Percentiles rank a stretch among this genome's conserved stretches.
phyloP scores from a whole-genome alignment of 73 alveolate species.

The Tetrahymena malaccensis region DNA sequence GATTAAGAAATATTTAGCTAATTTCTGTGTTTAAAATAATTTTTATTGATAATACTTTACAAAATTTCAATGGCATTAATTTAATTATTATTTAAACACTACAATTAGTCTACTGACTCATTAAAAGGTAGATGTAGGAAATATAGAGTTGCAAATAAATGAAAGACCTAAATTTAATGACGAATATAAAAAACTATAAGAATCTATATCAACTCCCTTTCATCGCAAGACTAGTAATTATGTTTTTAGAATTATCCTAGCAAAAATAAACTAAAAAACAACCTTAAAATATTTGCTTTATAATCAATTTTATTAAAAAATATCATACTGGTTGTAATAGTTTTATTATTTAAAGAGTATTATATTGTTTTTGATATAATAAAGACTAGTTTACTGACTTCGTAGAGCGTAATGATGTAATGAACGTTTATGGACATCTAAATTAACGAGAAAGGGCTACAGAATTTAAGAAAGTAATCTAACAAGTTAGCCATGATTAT shows the following conservation, averaged over 20 bases:
- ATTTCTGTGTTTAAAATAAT: no score
- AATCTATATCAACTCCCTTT: not conserved
- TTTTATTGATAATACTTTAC: not conserved
- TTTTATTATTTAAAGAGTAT: not conserved
- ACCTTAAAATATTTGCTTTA: not conserved
- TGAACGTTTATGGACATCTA: constrained; percentile 36
- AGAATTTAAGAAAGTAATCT: constrained; percentile 19
- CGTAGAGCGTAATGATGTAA: constrained; percentile 31
- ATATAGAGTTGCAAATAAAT: not conserved
- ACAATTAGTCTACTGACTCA: not conserved
- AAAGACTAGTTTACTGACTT: constrained; percentile 33
- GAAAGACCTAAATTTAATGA: not conserved
- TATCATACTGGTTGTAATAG: not conserved
- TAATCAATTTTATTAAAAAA: not conserved
- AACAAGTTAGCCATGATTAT: not conserved
- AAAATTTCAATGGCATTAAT: not conserved
- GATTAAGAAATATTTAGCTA: no score
- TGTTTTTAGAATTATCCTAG: not conserved
- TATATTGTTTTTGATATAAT: not conserved
- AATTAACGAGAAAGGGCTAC: constrained; percentile 37
- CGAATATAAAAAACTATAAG: not conserved
- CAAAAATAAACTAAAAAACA: no score
- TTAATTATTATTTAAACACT: not conserved
- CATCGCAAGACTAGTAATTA: not conserved
- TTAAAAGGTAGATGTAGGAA: not conserved